Evolutionary conservation across 1,284 basidiomycete genomes (phyloP).

Genomic region (Rhizoctonia solani): DNA sequence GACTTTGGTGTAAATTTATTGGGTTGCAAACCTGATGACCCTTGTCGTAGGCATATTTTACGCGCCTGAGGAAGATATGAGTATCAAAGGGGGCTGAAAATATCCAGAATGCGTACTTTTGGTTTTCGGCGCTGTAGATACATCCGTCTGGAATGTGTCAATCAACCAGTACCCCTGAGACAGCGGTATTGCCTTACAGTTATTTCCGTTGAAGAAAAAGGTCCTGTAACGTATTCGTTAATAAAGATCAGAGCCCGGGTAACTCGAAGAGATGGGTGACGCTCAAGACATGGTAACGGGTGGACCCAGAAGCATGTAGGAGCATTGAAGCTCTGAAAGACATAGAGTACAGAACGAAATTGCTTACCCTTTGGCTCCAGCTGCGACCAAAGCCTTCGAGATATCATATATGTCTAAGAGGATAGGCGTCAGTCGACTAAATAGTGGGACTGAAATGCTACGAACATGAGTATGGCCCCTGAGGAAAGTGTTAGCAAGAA

Average conservation of each 20-base stretch:
- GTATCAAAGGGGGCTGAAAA: neutral
- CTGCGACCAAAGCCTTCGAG: conserved; percentile 35
- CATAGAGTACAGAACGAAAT: neutral
- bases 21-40: conserved; percentile 32
- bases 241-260: too few relatives aligned
- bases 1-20: neutral
- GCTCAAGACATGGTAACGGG: too few relatives aligned
- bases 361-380: conserved; percentile 36
- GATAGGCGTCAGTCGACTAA: conserved; percentile 29
- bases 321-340: too few relatives aligned
- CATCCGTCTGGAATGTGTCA: conserved; percentile 22
- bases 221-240: conserved; percentile 1
- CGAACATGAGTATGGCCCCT: too few relatives aligned
- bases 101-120: neutral
- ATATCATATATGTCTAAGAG: conserved; percentile 36
- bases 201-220: conserved; percentile 31
- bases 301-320: too few relatives aligned
- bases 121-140: conserved; percentile 37
- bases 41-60: conserved; percentile 33
- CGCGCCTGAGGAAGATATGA: conserved; percentile 7
- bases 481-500: neutral
- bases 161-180: neutral
- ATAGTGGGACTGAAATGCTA: too few relatives aligned
- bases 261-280: too few relatives aligned
- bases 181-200: neutral